Percentiles rank a stretch among this genome's conserved stretches.
These are phyloP conservation scores for Colletotrichum costaricense DNA, from an alignment of 2,329 filamentous ascomycete genomes.

Conservation along the genomic window DNA sequence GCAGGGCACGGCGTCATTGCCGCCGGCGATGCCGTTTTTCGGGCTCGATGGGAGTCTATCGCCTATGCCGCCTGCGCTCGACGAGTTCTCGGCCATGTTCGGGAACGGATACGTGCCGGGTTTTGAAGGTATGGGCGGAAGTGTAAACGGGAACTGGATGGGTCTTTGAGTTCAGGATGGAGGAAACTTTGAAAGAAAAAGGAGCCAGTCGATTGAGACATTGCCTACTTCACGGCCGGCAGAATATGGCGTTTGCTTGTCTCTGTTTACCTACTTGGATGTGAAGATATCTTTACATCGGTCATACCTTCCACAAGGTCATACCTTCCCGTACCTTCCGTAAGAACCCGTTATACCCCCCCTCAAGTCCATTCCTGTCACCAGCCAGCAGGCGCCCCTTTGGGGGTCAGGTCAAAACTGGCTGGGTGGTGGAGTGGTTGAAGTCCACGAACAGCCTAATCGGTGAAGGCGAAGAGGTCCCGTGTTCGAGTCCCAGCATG, in stretches of 20 bases:
- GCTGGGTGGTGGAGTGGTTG: neutral
- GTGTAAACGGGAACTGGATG: constrained; percentile 27
- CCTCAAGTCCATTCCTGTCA: too few species aligned
- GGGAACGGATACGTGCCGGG: constrained; percentile 30
- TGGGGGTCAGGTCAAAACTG: too few species aligned
- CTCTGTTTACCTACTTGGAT: neutral
- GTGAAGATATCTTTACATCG: too few species aligned
- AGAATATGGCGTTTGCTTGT: neutral
- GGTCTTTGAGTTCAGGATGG: neutral
- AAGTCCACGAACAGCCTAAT: too few species aligned
- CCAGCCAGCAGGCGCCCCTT: too few species aligned
- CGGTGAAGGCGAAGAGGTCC: too few species aligned
- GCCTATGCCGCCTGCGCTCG: constrained; percentile 51
- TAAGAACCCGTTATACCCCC: too few species aligned
- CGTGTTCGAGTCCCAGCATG: neutral
- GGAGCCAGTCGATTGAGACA: neutral
- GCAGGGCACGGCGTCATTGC: constrained; percentile 40
- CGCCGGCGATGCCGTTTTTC: constrained; percentile 47
- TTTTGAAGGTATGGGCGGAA: constrained; percentile 21
- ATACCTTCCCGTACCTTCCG: too few species aligned
- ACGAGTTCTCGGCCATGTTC: constrained; percentile 45
- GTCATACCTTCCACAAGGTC: too few species aligned
- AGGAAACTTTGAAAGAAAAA: neutral
- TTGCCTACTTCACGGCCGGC: neutral
- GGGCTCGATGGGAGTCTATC: constrained; percentile 50